Base-by-base conservation (phyloP, 1,139 yeast species). In the Debaryomycetaceae sp. region DNA sequence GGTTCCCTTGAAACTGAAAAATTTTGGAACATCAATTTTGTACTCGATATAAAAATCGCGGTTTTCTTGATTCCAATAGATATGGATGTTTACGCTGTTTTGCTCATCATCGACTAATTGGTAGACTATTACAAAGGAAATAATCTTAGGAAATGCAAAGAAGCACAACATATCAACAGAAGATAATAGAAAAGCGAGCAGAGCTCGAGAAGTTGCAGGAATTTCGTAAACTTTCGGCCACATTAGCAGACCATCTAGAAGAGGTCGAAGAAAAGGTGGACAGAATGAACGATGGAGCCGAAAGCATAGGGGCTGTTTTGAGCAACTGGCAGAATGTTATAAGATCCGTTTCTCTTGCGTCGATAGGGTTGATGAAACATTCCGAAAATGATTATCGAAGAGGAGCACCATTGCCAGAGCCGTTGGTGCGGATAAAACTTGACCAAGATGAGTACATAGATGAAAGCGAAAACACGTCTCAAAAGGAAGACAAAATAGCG, bases 241-340 rank as follows among this genome's bases (percentile, higher is more conserved):
- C 58, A 2, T 59, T 82, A 34, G 75, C 78, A 2, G 47, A 50
- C 3, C 78, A 78, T 44, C 62, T 82, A 36, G 79, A 74, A 35
- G 62, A 59, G 17, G 64, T 81, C 22, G 76, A 75, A 17, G 60
- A 56, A n/a, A 72, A 75, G 48, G 54, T 83, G 33, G 72, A 67
- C 13, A 65, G 67, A 11, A 64, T 83, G 63, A 74, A 75, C 14
- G 75, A 71, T 31, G 87, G 87, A 0, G 73, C 88, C 2, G 79
- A 73, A 41, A 72, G 80, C 34, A 80, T 79, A 8, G 75, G 72
- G 4, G 56, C 70, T 13, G 75, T 81, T 5, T 65, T 82, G 51
- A 71, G 82, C 7, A 83, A 82, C 48, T 86, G 95, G 95, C 77
- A 79, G 44, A 79, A 76, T 44, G 83, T 86, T 14, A 68, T 82